Conservation (phyloP, 2,329 filamentous ascomycete genomes). For the Teratosphaeria zuluensis region DNA sequence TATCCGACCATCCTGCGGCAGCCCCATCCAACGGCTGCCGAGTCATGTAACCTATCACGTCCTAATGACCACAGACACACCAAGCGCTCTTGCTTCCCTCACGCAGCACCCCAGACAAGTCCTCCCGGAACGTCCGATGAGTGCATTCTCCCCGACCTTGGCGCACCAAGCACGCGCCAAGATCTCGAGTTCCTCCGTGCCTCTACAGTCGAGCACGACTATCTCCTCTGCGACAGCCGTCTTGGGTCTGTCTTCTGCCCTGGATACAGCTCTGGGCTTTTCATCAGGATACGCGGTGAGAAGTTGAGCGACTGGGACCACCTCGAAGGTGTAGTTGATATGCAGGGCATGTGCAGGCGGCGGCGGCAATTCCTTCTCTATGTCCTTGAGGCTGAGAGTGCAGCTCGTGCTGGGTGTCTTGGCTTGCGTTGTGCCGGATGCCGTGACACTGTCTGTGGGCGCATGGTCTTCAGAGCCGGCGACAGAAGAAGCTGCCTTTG, state of each 20-base stretch:
- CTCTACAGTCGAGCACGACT: conserved; percentile 40
- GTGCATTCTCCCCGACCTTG: conserved; percentile 62
- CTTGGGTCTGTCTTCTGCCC: conserved; percentile 1
- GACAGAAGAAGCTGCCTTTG: not conserved
- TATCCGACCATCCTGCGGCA: not conserved
- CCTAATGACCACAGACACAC: conserved; percentile 55
- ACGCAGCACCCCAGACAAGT: conserved; percentile 67
- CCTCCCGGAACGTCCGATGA: conserved; percentile 57
- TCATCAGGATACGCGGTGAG: conserved; percentile 5
- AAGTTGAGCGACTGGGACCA: conserved; percentile 24
- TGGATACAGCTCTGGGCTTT: conserved; percentile 6
- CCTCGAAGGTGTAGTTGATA: conserved; percentile 26
- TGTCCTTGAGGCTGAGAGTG: not conserved
- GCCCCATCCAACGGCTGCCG: not conserved
- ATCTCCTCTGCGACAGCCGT: conserved; percentile 22
- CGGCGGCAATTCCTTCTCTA: conserved; percentile 29
- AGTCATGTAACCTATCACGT: conserved; percentile 16
- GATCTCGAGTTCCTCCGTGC: conserved; percentile 57
- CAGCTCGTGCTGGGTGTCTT: not conserved
- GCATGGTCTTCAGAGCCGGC: not conserved
- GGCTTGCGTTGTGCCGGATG: not conserved
- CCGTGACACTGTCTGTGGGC: not conserved
- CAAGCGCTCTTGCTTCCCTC: conserved; percentile 61
- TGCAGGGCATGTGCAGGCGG: conserved; percentile 32
- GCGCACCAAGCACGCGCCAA: conserved; percentile 64